phyloP scores from a whole-genome alignment of 345 rosid genomes.

The Firmiana major region DNA sequence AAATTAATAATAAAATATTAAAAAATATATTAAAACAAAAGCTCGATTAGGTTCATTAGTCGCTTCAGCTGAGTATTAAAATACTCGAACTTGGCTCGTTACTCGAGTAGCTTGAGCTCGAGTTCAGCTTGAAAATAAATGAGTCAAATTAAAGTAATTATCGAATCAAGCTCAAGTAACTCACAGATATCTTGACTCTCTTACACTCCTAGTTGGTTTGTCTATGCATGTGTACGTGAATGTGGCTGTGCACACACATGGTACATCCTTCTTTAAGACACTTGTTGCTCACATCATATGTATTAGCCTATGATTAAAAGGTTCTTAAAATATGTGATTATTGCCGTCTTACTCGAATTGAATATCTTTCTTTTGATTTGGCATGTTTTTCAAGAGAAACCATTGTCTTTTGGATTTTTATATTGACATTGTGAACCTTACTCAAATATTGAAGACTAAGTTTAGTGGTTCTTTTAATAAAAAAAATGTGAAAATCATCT shows the following conservation, averaged over 20 bases:
- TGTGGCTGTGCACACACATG: background rate
- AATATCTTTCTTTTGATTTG: background rate
- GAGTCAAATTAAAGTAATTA: too few species aligned
- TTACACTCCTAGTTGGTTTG: too few species aligned
- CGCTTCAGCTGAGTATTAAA: too few species aligned
- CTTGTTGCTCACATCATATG: background rate
- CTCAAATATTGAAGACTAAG: background rate
- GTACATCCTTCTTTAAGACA: background rate
- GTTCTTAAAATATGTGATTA: background rate
- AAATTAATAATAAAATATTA: too few species aligned
- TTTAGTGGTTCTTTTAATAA: background rate
- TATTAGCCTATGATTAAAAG: background rate
- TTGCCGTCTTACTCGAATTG: background rate
- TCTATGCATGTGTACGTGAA: background rate
- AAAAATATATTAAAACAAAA: too few species aligned
- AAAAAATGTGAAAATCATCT: background rate
- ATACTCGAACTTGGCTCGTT: too few species aligned
- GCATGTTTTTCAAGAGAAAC: background rate
- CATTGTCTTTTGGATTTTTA: background rate
- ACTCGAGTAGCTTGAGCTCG: too few species aligned
- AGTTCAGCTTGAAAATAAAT: too few species aligned
- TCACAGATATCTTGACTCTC: too few species aligned
- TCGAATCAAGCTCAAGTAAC: too few species aligned
- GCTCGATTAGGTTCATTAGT: too few species aligned
- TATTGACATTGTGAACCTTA: background rate